Evolutionary conservation across 1,284 basidiomycete genomes (phyloP).

Genomic region (Irpex sp.): DNA sequence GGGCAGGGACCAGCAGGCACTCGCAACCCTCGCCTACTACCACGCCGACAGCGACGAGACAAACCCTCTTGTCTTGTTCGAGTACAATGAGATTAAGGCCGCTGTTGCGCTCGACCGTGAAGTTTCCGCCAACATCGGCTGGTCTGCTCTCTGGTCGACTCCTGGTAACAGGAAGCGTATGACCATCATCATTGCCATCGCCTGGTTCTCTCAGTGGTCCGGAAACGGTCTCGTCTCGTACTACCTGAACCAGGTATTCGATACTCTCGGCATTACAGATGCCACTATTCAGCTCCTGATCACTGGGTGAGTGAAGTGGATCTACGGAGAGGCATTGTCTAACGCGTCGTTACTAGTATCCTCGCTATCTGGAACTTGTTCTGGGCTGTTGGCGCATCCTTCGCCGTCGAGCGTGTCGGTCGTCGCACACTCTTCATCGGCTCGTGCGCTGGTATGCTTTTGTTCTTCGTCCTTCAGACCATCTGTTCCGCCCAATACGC

Average conservation of each 20-base stretch:
- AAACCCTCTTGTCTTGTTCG: slow-evolving; percentile 68
- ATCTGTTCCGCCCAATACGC: slow-evolving; percentile 64
- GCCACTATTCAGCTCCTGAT: slow-evolving; percentile 46
- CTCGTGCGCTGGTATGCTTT: slow-evolving; percentile 62
- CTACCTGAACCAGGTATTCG: slow-evolving; percentile 68
- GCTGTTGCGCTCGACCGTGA: slow-evolving; percentile 59
- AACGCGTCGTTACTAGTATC: slow-evolving; percentile 26
- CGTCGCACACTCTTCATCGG: slow-evolving; percentile 64
- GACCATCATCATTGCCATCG: slow-evolving; percentile 63
- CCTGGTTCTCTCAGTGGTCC: slow-evolving; percentile 73
- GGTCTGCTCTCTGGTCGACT: slow-evolving; percentile 53
- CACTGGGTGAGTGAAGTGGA: slow-evolving; percentile 48
- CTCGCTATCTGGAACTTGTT: slow-evolving; percentile 74
- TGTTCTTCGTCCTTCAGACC: slow-evolving; percentile 72
- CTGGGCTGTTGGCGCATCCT: slow-evolving; percentile 58
- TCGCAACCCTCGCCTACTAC: slow-evolving; percentile 65
- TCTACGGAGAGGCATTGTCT: slow-evolving; percentile 17
- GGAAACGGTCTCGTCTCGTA: slow-evolving; percentile 74
- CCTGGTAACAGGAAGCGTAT: slow-evolving; percentile 66
- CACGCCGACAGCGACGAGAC: slow-evolving; percentile 69
- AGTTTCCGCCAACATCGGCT: slow-evolving; percentile 54
- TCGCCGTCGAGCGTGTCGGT: slow-evolving; percentile 56
- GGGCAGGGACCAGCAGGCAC: slow-evolving; percentile 58
- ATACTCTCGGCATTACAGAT: slow-evolving; percentile 65
- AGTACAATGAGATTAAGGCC: slow-evolving; percentile 76